Conservation (phyloP, 495 filamentous ascomycete genomes). For the Podospora tetraspora region DNA sequence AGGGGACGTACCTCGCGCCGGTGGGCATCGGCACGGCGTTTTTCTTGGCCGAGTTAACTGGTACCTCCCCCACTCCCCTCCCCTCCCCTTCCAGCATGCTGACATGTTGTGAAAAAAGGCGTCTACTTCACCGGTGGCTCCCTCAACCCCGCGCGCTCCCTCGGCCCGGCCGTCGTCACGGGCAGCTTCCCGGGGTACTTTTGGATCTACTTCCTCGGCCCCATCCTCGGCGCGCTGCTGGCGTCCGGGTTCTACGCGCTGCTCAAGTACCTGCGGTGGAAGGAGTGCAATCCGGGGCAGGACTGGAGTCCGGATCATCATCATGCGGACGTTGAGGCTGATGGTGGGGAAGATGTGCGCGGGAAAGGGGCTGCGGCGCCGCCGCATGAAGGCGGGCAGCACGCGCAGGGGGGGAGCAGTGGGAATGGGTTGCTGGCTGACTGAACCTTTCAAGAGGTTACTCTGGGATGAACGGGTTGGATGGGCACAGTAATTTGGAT, state of each 20-base stretch:
- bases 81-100: neutral
- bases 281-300: slow-evolving; percentile 59
- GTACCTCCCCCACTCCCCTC: slow-evolving; percentile 31
- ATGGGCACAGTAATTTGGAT: neutral
- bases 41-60: slow-evolving; percentile 60
- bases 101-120: too few species aligned
- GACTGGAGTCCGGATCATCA: slow-evolving; percentile 20
- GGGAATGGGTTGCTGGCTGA: neutral
- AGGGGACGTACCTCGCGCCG: slow-evolving; percentile 71
- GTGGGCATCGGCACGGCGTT: slow-evolving; percentile 70
- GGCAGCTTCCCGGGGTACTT: slow-evolving; percentile 58
- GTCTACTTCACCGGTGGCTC: slow-evolving; percentile 57
- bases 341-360: neutral
- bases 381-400: neutral
- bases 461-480: too few species aligned
- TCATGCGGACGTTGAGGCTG: too few species aligned
- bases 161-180: slow-evolving; percentile 55
- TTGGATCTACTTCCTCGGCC: slow-evolving; percentile 67
- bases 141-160: slow-evolving; percentile 55
- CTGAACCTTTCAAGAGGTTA: too few species aligned
- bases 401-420: neutral
- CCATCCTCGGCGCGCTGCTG: slow-evolving; percentile 51
- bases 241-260: slow-evolving; percentile 64
- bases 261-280: slow-evolving; percentile 64
- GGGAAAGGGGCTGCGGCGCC: neutral